A percentile compares a stretch with the other conserved stretches of the same genome.
These are phyloP conservation scores for Neurospora cerealis DNA, from an alignment of 495 filamentous ascomycete genomes.

Conservation along the genomic window DNA sequence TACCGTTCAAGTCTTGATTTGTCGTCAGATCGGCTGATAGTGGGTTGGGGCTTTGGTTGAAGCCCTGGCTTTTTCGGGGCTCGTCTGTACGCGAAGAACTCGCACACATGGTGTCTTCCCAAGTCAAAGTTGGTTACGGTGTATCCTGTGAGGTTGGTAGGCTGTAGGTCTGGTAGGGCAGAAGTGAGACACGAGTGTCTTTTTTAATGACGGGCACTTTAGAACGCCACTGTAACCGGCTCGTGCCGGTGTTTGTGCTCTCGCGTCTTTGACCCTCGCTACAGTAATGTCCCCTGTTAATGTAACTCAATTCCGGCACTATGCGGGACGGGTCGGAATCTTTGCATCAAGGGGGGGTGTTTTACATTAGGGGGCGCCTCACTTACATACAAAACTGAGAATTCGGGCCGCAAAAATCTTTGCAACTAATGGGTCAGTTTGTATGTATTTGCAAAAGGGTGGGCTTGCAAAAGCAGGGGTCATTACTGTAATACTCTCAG, in stretches of 20 bases:
- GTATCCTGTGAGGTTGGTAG: background rate
- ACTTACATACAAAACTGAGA: no score
- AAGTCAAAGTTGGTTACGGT: background rate
- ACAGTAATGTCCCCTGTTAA: no score
- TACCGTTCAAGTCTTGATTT: slow-evolving; percentile 47
- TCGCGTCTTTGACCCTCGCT: background rate
- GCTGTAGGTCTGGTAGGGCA: background rate
- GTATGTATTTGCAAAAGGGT: no score
- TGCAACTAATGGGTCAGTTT: no score
- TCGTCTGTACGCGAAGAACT: slow-evolving; percentile 46
- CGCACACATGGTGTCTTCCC: slow-evolving; percentile 35
- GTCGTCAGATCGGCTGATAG: slow-evolving; percentile 47
- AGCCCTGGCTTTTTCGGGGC: slow-evolving; percentile 36
- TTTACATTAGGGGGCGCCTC: background rate
- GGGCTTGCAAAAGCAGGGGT: no score
- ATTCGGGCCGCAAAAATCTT: no score
- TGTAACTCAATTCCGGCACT: no score
- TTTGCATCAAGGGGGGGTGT: no score
- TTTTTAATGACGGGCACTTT: background rate
- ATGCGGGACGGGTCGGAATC: no score
- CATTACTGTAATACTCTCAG: background rate
- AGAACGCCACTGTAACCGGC: background rate
- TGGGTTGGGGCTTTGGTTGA: slow-evolving; percentile 48
- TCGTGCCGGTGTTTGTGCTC: background rate
- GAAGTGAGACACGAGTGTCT: background rate